phyloP scores from a whole-genome alignment of 805 yeast species.

The Blastobotrys americana region DNA sequence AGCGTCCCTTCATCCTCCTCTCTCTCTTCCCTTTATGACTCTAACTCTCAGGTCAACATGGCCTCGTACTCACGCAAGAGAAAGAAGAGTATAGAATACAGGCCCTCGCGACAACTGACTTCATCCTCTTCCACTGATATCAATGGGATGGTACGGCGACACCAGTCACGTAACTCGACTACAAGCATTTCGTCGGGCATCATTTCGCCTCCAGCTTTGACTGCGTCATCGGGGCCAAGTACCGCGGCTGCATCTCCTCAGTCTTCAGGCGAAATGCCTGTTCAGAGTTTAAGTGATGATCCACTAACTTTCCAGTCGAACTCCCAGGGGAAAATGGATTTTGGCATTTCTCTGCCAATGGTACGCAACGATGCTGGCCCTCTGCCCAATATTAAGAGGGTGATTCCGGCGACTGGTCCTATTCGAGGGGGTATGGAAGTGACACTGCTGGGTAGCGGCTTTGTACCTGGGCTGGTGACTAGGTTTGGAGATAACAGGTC shows the following conservation, averaged over 20 bases:
- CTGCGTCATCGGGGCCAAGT: neutral
- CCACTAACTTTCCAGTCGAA: neutral
- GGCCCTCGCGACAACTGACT: too few relatives aligned
- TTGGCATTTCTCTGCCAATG: neutral
- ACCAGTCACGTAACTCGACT: neutral
- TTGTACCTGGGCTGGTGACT: constrained; percentile 74
- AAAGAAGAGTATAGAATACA: neutral
- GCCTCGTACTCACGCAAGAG: neutral
- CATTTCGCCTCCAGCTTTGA: neutral
- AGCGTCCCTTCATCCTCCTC: neutral
- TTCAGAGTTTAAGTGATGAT: neutral
- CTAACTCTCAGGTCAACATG: neutral
- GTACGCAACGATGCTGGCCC: constrained; percentile 22
- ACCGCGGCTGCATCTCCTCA: neutral
- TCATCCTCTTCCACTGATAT: constrained; percentile 4
- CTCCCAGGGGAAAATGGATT: neutral
- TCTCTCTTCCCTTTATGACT: neutral
- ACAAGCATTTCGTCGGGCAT: constrained; percentile 4
- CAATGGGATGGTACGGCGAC: neutral
- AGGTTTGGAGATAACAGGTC: constrained; percentile 62
- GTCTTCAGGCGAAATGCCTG: neutral
- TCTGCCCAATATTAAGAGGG: constrained; percentile 66
- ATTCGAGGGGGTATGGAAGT: constrained; percentile 94
- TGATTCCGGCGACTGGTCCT: constrained; percentile 93
- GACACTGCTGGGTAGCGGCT: constrained; percentile 79